Conservation (phyloP, 176 grass and related monocot genomes). For the Aegilops tauschii region DNA sequence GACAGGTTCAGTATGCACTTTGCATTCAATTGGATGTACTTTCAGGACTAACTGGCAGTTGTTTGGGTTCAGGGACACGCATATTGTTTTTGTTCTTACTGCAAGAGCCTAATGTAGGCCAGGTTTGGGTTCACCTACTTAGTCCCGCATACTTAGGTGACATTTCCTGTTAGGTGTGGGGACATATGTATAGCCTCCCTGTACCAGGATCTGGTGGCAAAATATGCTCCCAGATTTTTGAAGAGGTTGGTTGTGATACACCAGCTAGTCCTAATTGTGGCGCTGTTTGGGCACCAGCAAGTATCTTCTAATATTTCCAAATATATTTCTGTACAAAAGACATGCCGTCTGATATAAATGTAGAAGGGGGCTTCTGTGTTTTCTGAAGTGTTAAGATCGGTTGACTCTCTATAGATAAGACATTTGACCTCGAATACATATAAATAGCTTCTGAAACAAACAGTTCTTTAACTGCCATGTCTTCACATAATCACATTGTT, state of each 20-base stretch:
- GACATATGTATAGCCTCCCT: constrained; percentile 44
- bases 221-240: constrained; percentile 92
- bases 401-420: neutral
- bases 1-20: neutral
- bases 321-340: neutral
- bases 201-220: constrained; percentile 75
- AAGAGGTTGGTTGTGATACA: constrained; percentile 78
- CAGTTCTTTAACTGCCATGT: neutral
- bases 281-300: constrained; percentile 72
- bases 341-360: neutral
- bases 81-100: neutral
- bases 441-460: too few relatives aligned
- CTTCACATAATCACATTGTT: too few relatives aligned
- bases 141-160: neutral
- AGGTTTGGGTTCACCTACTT: neutral
- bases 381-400: neutral
- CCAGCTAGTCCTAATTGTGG: constrained; percentile 88
- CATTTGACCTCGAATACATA: neutral
- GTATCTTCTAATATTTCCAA: neutral
- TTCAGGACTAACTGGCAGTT: neutral
- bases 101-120: neutral
- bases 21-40: neutral
- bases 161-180: too few relatives aligned
- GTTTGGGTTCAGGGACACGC: neutral
- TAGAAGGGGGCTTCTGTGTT: neutral